These are phyloP conservation scores for Hypoxylon rickii DNA, from an alignment of 495 filamentous ascomycete genomes.

Conservation along the genomic window DNA sequence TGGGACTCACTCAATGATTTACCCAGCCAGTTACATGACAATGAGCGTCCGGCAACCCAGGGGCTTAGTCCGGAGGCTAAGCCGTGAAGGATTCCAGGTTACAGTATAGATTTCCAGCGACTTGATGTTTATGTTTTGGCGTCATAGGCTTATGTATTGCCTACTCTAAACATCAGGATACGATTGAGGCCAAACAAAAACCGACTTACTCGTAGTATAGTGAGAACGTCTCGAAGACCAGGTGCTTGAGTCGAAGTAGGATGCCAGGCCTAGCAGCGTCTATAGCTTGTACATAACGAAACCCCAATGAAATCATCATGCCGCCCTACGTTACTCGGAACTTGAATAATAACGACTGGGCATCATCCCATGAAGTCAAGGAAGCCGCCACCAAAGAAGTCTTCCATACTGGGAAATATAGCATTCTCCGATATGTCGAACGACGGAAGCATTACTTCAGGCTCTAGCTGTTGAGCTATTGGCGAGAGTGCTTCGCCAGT, in stretches of 20 bases:
- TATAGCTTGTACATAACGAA: background rate
- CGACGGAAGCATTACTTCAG: conserved; percentile 14
- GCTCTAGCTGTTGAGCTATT: conserved; percentile 6
- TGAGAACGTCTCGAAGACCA: too few species aligned
- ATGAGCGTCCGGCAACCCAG: too few species aligned
- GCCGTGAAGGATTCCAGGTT: background rate
- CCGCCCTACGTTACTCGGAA: background rate
- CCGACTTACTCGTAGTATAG: too few species aligned
- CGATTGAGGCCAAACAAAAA: too few species aligned
- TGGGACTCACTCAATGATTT: too few species aligned
- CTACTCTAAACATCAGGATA: too few species aligned
- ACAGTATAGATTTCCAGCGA: conserved; percentile 1
- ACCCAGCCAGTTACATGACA: too few species aligned
- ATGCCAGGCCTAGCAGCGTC: background rate
- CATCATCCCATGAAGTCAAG: conserved; percentile 33
- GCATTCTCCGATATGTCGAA: conserved; percentile 30
- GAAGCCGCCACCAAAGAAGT: conserved; percentile 40
- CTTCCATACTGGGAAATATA: conserved; percentile 40
- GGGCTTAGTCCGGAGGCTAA: background rate
- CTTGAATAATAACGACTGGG: background rate
- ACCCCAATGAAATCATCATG: background rate
- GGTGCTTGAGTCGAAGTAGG: too few species aligned
- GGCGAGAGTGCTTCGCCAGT: conserved; percentile 11
- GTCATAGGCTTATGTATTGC: background rate
- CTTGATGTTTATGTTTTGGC: background rate